These are phyloP conservation scores for Trichosporon asahii DNA, from an alignment of 1,284 basidiomycete genomes.

Conservation along the genomic window DNA sequence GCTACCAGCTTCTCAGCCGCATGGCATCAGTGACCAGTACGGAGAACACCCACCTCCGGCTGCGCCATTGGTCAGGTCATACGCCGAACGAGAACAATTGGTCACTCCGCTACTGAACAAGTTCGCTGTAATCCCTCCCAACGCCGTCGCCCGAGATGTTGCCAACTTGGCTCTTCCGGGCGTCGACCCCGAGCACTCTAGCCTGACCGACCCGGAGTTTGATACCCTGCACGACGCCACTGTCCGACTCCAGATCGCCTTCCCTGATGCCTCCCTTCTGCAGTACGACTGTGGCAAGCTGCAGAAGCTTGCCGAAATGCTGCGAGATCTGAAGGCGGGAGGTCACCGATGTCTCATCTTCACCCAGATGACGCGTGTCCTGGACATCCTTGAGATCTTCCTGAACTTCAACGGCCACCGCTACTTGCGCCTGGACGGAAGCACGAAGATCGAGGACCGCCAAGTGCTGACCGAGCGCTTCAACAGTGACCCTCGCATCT, in stretches of 20 bases:
- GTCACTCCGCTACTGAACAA: constrained; percentile 62
- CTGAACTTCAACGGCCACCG: constrained; percentile 90
- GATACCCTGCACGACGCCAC: constrained; percentile 68
- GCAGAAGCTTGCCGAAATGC: constrained; percentile 72
- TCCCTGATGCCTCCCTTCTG: constrained; percentile 82
- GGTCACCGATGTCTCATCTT: constrained; percentile 92
- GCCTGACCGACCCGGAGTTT: constrained; percentile 54
- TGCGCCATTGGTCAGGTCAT: constrained; percentile 62
- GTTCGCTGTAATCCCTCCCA: constrained; percentile 81
- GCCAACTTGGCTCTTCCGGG: constrained; percentile 51
- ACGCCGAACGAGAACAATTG: constrained; percentile 60
- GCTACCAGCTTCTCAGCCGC: constrained; percentile 58
- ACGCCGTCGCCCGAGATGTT: constrained; percentile 73
- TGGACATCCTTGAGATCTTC: constrained; percentile 92
- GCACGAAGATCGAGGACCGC: constrained; percentile 91
- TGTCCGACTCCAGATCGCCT: constrained; percentile 88
- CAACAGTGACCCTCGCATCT: constrained; percentile 83
- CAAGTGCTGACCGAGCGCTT: constrained; percentile 96
- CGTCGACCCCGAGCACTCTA: constrained; percentile 42
- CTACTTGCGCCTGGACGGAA: constrained; percentile 87
- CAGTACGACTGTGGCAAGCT: constrained; percentile 98
- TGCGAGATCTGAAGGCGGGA: constrained; percentile 77
- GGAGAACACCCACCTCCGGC: constrained; percentile 51
- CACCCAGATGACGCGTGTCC: constrained; percentile 92
- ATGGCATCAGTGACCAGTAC: constrained; percentile 32